phyloP scores from a whole-genome alignment of 2,329 filamentous ascomycete genomes.

The Cytospora leucostoma region DNA sequence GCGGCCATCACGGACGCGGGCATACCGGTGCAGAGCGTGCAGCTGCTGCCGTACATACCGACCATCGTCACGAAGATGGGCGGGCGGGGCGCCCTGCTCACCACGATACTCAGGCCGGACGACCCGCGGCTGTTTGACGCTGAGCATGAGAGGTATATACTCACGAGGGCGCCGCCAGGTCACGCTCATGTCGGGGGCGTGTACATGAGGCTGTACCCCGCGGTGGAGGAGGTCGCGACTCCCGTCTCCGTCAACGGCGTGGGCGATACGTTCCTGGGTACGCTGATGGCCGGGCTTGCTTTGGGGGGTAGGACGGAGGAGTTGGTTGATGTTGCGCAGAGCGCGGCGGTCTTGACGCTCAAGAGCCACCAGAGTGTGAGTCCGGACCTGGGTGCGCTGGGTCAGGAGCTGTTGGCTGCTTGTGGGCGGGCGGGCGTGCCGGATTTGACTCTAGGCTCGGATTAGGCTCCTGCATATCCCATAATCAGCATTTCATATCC shows the following conservation, averaged over 20 bases:
- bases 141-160: constrained; percentile 67
- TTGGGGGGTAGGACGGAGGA: constrained; percentile 58
- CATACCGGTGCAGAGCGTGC: constrained; percentile 78
- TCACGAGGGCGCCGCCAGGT: constrained; percentile 61
- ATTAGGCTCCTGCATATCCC: background rate
- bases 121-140: constrained; percentile 67
- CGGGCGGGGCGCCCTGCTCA: constrained; percentile 71
- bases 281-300: constrained; percentile 76
- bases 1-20: constrained; percentile 72
- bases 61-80: constrained; percentile 86
- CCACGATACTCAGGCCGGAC: constrained; percentile 65
- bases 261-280: constrained; percentile 89
- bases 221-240: constrained; percentile 66
- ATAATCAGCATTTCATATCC: no score
- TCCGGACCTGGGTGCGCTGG: constrained; percentile 52
- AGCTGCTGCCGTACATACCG: constrained; percentile 85
- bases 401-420: constrained; percentile 40
- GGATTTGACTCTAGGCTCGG: background rate
- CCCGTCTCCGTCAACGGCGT: constrained; percentile 91
- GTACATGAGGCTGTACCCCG: constrained; percentile 75
- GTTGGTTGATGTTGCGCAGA: constrained; percentile 78
- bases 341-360: constrained; percentile 76
- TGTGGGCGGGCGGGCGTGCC: constrained; percentile 45
- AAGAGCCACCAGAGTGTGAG: constrained; percentile 75
- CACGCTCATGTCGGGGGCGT: constrained; percentile 67